A percentile compares a stretch with the other conserved stretches of the same genome.
These are phyloP conservation scores for Candida chilensis DNA, from an alignment of 805 yeast species.

Conservation along the genomic window DNA sequence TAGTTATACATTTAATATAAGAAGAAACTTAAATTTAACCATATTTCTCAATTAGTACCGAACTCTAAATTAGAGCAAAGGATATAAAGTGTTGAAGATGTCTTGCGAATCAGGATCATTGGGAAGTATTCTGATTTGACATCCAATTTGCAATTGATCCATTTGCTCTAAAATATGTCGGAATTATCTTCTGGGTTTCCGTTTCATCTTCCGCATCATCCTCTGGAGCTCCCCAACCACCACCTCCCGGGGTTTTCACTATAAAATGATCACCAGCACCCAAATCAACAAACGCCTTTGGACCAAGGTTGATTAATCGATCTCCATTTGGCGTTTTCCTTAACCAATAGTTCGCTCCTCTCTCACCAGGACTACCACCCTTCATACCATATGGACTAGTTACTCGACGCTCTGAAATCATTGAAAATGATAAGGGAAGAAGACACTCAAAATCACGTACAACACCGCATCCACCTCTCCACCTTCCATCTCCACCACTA, in stretches of 20 bases:
- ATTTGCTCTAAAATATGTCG: too few relatives aligned
- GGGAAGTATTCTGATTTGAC: too few relatives aligned
- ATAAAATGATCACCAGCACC: constrained; percentile 57
- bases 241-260: constrained; percentile 80
- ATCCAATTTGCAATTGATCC: too few relatives aligned
- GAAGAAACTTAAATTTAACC: too few relatives aligned
- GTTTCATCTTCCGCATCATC: constrained; percentile 1
- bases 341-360: too few relatives aligned
- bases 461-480: constrained; percentile 80
- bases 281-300: constrained; percentile 53
- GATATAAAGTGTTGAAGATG: too few relatives aligned
- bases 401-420: constrained; percentile 78
- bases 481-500: constrained; percentile 76
- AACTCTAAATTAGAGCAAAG: too few relatives aligned
- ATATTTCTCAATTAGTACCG: too few relatives aligned
- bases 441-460: constrained; percentile 78
- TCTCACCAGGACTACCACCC: constrained; percentile 71
- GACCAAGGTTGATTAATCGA: constrained; percentile 49
- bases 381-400: constrained; percentile 77
- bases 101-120: too few relatives aligned
- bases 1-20: too few relatives aligned
- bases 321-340: too few relatives aligned
- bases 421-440: constrained; percentile 64
- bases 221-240: constrained; percentile 86
- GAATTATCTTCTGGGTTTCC: too few relatives aligned